Evolutionary conservation across 305 asterid genomes (phyloP).

Genomic region (Fraxinus nigra): DNA sequence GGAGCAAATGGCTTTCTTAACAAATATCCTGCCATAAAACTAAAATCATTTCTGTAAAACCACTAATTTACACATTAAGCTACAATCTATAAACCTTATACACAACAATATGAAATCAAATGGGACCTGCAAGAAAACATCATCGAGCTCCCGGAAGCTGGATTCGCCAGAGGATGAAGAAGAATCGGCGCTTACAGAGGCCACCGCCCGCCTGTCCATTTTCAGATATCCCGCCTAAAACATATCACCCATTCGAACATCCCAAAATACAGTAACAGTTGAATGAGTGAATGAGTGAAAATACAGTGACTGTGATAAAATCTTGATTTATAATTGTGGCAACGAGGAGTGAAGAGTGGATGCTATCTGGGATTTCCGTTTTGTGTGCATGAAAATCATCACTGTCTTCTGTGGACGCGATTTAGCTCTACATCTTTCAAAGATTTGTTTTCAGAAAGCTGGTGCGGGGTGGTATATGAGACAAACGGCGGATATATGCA

Average conservation of each 20-base stretch:
- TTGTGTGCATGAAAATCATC: slow-evolving; percentile 8
- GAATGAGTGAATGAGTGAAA: neutral
- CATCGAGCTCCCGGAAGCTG: slow-evolving; percentile 80
- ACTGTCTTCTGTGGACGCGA: neutral
- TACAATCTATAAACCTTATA: slow-evolving; percentile 4
- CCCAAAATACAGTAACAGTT: neutral
- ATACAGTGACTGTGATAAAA: neutral
- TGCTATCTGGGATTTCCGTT: neutral
- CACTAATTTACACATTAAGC: neutral
- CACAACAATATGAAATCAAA: neutral
- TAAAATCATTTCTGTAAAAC: neutral
- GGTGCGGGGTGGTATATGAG: neutral
- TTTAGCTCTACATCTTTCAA: neutral
- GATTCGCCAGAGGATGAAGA: slow-evolving; percentile 59
- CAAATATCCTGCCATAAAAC: neutral
- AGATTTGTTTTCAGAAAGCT: neutral
- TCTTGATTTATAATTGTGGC: neutral
- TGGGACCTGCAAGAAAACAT: slow-evolving; percentile 78
- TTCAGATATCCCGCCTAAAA: slow-evolving; percentile 38
- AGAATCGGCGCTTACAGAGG: slow-evolving; percentile 28
- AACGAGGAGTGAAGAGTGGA: neutral
- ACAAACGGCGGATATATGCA: neutral
- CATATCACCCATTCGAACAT: neutral
- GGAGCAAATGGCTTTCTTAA: neutral
- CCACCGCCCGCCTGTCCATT: slow-evolving; percentile 35